These are phyloP conservation scores for Calonectria hongkongensis DNA, from an alignment of 2,329 filamentous ascomycete species.

Conservation along the genomic window DNA sequence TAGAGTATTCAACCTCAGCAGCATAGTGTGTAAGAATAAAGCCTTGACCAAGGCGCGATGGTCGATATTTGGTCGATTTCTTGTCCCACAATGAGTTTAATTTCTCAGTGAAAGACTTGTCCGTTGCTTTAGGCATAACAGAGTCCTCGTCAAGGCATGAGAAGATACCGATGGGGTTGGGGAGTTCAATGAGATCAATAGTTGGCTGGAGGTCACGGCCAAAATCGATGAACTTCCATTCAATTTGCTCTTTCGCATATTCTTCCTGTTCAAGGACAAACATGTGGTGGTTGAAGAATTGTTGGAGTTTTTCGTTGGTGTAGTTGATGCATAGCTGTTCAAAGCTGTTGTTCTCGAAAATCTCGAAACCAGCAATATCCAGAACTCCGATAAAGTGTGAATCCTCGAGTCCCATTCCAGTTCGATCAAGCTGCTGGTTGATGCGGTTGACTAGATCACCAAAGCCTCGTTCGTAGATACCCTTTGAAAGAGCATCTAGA, in stretches of 20 bases:
- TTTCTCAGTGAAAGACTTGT: conserved; percentile 98
- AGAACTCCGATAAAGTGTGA: conserved; percentile 97
- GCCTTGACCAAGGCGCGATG: conserved; percentile 90
- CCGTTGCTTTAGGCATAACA: conserved; percentile 99
- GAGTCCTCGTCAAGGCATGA: conserved; percentile 98
- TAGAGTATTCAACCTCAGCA: conserved; percentile 97
- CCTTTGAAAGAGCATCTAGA: conserved; percentile 94
- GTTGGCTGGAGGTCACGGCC: conserved; percentile 97
- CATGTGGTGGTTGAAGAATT: conserved; percentile 99
- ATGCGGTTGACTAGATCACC: conserved; percentile 94
- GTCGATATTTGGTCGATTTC: conserved; percentile 94
- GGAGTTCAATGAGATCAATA: conserved; percentile 95
- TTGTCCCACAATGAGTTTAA: conserved; percentile 97
- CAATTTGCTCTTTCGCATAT: conserved; percentile 97
- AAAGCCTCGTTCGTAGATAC: conserved; percentile 97
- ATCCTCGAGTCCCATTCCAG: conserved; percentile 88
- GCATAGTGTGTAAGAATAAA: conserved; percentile 98
- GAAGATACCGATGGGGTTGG: conserved; percentile 99
- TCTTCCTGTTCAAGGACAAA: conserved; percentile 99
- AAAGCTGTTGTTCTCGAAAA: conserved; percentile 98
- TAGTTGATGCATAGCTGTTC: conserved; percentile 99
- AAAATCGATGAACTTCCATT: conserved; percentile 99
- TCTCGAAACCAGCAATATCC: conserved; percentile 99
- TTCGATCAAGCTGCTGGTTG: conserved; percentile 93
- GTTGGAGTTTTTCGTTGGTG: conserved; percentile 98